phyloP scores from a whole-genome alignment of 345 rosid genomes.

The Sonneratia caseolaris region DNA sequence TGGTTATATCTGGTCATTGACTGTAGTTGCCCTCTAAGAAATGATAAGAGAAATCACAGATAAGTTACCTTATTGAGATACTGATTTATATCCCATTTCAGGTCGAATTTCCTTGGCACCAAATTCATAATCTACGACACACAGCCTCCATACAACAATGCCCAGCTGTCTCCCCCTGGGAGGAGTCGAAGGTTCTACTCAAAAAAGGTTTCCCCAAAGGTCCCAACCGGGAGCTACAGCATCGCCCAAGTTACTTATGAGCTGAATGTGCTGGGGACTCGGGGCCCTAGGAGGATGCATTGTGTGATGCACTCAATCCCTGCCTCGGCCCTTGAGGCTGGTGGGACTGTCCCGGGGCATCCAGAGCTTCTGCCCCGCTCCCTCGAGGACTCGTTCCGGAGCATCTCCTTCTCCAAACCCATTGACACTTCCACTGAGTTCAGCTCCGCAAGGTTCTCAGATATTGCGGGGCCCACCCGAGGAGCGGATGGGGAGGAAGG shows the following conservation, averaged over 20 bases:
- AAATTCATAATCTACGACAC: constrained; percentile 39
- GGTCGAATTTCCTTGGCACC: constrained; percentile 45
- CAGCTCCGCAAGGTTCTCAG: constrained; percentile 35
- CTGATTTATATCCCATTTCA: constrained; percentile 9
- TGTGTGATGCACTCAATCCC: constrained; percentile 43
- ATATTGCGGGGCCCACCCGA: constrained; percentile 23
- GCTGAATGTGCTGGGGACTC: constrained; percentile 39
- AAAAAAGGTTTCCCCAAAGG: constrained; percentile 43
- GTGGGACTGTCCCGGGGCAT: constrained; percentile 38
- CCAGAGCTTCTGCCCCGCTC: constrained; percentile 34
- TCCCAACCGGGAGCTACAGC: constrained; percentile 43
- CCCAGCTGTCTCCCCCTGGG: constrained; percentile 35
- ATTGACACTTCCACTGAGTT: constrained; percentile 35
- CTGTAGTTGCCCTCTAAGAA: too few species aligned
- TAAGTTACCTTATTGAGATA: neutral
- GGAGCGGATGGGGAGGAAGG: constrained; percentile 6
- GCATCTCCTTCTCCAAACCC: constrained; percentile 38
- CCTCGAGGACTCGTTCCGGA: constrained; percentile 42
- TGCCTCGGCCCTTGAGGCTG: constrained; percentile 27
- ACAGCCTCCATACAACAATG: constrained; percentile 32
- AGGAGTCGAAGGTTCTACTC: constrained; percentile 38
- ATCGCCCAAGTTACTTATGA: constrained; percentile 37
- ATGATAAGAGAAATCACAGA: neutral
- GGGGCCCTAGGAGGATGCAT: constrained; percentile 48
- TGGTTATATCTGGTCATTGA: too few species aligned